Percentiles rank a stretch among this genome's conserved stretches.
These are phyloP conservation scores for Yamadazyma blattariae DNA, from an alignment of 1,139 yeast species.

Conservation along the genomic window DNA sequence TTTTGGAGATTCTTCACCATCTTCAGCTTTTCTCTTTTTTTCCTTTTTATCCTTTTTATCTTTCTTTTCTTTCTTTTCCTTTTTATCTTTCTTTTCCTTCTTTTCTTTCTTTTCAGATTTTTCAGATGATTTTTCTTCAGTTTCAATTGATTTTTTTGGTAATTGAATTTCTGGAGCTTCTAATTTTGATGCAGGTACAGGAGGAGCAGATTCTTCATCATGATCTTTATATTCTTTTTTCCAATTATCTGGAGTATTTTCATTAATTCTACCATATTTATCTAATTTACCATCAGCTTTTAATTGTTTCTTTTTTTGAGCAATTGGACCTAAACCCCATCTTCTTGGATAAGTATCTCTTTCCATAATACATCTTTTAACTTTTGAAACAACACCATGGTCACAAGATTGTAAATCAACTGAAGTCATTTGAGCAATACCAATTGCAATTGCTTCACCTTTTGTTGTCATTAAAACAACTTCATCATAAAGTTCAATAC, in stretches of 20 bases:
- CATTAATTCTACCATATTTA: slow-evolving; percentile 90
- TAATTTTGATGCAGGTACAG: slow-evolving; percentile 46
- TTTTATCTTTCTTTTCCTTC: slow-evolving; percentile 65
- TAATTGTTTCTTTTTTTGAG: slow-evolving; percentile 96
- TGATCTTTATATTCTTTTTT: slow-evolving; percentile 82
- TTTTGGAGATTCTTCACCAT: slow-evolving; percentile 48
- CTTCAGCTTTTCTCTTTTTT: slow-evolving; percentile 56
- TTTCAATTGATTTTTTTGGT: slow-evolving; percentile 44
- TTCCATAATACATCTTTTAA: slow-evolving; percentile 99
- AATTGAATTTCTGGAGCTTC: slow-evolving; percentile 51
- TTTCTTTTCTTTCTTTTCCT: slow-evolving; percentile 61
- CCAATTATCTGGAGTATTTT: slow-evolving; percentile 93
- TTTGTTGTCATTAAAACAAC: slow-evolving; percentile 97
- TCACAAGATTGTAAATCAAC: slow-evolving; percentile 96
- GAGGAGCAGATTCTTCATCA: slow-evolving; percentile 60
- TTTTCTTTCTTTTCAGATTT: slow-evolving; percentile 41
- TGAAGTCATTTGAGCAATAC: slow-evolving; percentile 98
- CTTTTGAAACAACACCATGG: slow-evolving; percentile 98
- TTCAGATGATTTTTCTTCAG: slow-evolving; percentile 29
- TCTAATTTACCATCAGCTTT: slow-evolving; percentile 97
- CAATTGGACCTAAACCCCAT: slow-evolving; percentile 99
- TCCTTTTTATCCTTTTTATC: slow-evolving; percentile 49
- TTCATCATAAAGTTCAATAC: slow-evolving; percentile 95
- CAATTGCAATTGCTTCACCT: slow-evolving; percentile 99
- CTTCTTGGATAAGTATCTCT: slow-evolving; percentile 99